phyloP scores from a whole-genome alignment of 805 yeast genomes.

The Teunomyces lycoperdinae region DNA sequence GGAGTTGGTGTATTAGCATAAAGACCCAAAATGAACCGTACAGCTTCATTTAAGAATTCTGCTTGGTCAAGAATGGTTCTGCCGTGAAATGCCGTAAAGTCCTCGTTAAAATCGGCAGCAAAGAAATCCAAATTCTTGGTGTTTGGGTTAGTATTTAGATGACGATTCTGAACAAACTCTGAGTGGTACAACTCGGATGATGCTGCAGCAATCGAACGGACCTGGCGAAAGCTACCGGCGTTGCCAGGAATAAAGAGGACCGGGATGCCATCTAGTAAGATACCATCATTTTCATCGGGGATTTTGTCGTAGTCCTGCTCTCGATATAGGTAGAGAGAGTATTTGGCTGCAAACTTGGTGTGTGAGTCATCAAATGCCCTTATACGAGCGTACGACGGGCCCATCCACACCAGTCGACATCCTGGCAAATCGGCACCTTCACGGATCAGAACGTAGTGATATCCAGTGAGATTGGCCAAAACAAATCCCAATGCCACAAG shows the following conservation, averaged over 20 bases:
- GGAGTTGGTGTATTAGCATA: slow-evolving; percentile 45
- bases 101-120: slow-evolving; percentile 92
- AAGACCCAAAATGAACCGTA: slow-evolving; percentile 67
- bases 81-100: slow-evolving; percentile 94
- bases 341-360: slow-evolving; percentile 72
- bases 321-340: slow-evolving; percentile 79
- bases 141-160: slow-evolving; percentile 15
- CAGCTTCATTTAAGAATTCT: slow-evolving; percentile 86
- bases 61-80: slow-evolving; percentile 91
- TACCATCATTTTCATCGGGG: slow-evolving; percentile 42
- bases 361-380: slow-evolving; percentile 68
- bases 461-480: slow-evolving; percentile 12
- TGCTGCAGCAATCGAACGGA: slow-evolving; percentile 86
- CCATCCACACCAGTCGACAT: slow-evolving; percentile 75
- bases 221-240: slow-evolving; percentile 92
- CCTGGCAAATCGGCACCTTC: slow-evolving; percentile 34
- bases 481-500: slow-evolving; percentile 5
- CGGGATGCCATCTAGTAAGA: slow-evolving; percentile 67
- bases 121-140: slow-evolving; percentile 70
- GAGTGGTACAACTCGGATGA: slow-evolving; percentile 55
- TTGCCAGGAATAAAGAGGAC: slow-evolving; percentile 95
- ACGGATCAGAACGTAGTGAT: slow-evolving; percentile 14
- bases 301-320: slow-evolving; percentile 69
- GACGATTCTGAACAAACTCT: slow-evolving; percentile 11
- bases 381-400: slow-evolving; percentile 77